Conservation (phyloP, 2,329 filamentous ascomycete genomes). For the Pseudocercospora pini-densiflorae region DNA sequence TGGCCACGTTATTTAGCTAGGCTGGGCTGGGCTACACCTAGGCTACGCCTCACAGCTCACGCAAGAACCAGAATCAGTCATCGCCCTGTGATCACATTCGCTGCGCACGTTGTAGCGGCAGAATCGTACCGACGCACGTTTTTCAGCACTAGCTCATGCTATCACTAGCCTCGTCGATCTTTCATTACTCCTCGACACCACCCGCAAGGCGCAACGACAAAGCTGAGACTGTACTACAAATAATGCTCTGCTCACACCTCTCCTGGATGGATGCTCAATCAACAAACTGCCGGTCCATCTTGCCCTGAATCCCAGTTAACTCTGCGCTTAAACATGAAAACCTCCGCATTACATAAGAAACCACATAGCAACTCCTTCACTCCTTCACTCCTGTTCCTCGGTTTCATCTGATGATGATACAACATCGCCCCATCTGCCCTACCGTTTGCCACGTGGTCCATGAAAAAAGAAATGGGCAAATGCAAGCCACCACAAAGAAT, state of each 20-base stretch:
- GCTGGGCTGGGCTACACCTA: background rate
- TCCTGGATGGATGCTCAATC: background rate
- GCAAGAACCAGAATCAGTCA: background rate
- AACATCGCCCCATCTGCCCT: slow-evolving; percentile 11
- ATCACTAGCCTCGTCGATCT: background rate
- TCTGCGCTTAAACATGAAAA: slow-evolving; percentile 4
- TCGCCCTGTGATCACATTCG: background rate
- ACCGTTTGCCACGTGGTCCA: slow-evolving; percentile 10
- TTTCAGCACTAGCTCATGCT: slow-evolving; percentile 4
- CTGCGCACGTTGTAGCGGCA: background rate
- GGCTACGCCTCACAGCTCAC: background rate
- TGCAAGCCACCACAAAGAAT: slow-evolving; percentile 1
- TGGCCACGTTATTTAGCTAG: background rate
- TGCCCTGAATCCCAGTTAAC: background rate
- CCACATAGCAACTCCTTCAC: background rate
- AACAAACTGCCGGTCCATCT: slow-evolving; percentile 5
- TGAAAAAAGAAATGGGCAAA: background rate
- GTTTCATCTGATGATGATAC: background rate
- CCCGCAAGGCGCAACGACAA: background rate
- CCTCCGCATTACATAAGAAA: background rate
- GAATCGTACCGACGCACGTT: slow-evolving; percentile 1
- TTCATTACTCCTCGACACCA: slow-evolving; percentile 8
- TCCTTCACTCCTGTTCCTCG: background rate
- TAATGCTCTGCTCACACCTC: background rate
- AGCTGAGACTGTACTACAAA: background rate